Base-by-base conservation (phyloP, 768 basidiomycete genomes). In the Pisolithus albus region DNA sequence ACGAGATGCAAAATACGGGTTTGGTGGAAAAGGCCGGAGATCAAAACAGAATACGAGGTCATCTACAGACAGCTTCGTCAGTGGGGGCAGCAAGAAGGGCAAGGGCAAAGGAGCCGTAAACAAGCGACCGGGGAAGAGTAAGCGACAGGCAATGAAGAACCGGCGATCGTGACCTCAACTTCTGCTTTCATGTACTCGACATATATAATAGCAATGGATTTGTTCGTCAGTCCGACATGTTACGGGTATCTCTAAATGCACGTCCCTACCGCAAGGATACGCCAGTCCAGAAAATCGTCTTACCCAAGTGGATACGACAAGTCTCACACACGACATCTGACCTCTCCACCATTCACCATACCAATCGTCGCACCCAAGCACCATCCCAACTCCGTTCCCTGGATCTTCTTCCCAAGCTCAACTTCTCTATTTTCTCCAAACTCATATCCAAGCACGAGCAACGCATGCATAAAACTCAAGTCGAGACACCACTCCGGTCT, bases 401-500 rank as follows among this genome's bases (percentile, higher is more conserved):
- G 75, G 43, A 98, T 79, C 75, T 87, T 80, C 75, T 97, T 98
- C 61, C 87, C 95, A 23, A 95, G 79, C 69, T 67, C 72, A 32
- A 91, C 81, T 55, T 84, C 76, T 53, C 92, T 66, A 18, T 69
- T 74, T 39, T 80, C 83, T 13, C 70, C 75, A 64, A 98, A 85
- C 72, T 94, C 96, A 69, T 98, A 99, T 28, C 95, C 95, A 2
- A 92, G 74, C 52, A 86, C 75, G 51, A 98, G 67, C 55, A 99
- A 67, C 45, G 82, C 84, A 62, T 96, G 83, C 93, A 92, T 91
- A 68, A 95, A 99, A 40, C 91, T 97, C 62, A 98, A 67, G 66
- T 99, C 95, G 38, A 97, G 77, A 66, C 96, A 99, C 76, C 87
- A 94, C 73, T 97, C 95, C 0, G 95, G 93, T 9, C 94, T 76